Conservation (phyloP, 73 alveolate species). For the Paramecium bursaria region DNA sequence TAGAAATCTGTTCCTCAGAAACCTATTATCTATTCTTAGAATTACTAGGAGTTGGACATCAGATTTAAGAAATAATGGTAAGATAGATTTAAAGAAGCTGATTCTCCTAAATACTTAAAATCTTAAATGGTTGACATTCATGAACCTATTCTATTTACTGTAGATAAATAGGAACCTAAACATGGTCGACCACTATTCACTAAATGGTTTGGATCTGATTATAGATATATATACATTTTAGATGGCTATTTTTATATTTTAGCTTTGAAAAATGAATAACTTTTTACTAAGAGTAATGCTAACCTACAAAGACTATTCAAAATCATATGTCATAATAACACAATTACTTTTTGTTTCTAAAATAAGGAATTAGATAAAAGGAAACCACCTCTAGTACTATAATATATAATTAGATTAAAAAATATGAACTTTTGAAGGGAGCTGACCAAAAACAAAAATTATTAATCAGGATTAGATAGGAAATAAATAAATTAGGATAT, state of each 20-base stretch:
- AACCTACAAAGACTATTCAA: slow-evolving; percentile 13
- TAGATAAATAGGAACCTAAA: slow-evolving; percentile 30
- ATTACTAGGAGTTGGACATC: slow-evolving; percentile 42
- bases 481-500: slow-evolving; percentile 41
- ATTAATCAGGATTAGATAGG: slow-evolving; percentile 27
- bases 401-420: slow-evolving; percentile 25
- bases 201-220: slow-evolving; percentile 27
- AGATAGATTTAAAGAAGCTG: slow-evolving; percentile 15
- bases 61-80: slow-evolving; percentile 36
- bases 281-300: neutral
- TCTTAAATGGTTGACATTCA: neutral
- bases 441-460: slow-evolving; percentile 24
- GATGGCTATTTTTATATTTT: slow-evolving; percentile 34
- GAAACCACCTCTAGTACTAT: slow-evolving; percentile 4
- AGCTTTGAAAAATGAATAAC: slow-evolving; percentile 7
- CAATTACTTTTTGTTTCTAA: slow-evolving; percentile 7
- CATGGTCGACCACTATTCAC: slow-evolving; percentile 51
- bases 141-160: slow-evolving; percentile 37
- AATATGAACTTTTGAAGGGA: slow-evolving; percentile 23
- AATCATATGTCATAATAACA: neutral
- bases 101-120: neutral
- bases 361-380: slow-evolving; percentile 31
- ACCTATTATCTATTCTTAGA: too few species aligned
- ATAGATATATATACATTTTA: slow-evolving; percentile 15
- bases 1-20: too few species aligned